Evolutionary conservation across 305 asterid species (phyloP).

Genomic region (Fraxinus sp.): DNA sequence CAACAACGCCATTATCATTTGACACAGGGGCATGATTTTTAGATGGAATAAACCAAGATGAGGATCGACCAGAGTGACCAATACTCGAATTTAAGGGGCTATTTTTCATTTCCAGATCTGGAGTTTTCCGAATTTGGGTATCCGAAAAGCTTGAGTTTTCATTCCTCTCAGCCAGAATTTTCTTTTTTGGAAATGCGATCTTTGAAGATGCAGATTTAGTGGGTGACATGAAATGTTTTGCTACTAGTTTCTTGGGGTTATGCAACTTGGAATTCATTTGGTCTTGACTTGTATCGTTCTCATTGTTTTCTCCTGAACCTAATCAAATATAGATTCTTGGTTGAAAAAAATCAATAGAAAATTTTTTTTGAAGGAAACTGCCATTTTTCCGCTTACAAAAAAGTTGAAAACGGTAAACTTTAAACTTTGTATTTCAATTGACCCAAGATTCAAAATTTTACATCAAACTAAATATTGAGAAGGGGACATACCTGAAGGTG

Average conservation of each 20-base stretch:
- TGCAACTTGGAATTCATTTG: conserved; percentile 33
- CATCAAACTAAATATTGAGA: neutral
- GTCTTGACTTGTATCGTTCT: conserved; percentile 43
- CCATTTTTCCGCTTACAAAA: neutral
- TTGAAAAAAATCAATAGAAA: neutral
- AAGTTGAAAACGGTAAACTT: neutral
- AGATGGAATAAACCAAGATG: conserved; percentile 22
- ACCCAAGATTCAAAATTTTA: neutral
- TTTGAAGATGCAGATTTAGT: conserved; percentile 61
- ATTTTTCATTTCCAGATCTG: conserved; percentile 19
- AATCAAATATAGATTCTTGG: neutral
- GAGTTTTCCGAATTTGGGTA: conserved; percentile 17
- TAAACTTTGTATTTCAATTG: neutral
- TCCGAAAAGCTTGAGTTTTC: conserved; percentile 25
- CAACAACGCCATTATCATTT: conserved; percentile 31
- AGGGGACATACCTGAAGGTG: conserved; percentile 44
- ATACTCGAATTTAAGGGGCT: neutral
- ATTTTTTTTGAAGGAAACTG: neutral
- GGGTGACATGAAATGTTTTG: conserved; percentile 56
- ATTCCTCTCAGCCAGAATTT: conserved; percentile 53
- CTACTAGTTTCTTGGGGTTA: conserved; percentile 28
- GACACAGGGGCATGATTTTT: conserved; percentile 24
- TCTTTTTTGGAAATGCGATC: conserved; percentile 47
- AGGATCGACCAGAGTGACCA: conserved; percentile 10
- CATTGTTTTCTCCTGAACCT: conserved; percentile 53